Evolutionary conservation across 2,329 filamentous ascomycete genomes (phyloP).

Genomic region (Trichoderma gracile): DNA sequence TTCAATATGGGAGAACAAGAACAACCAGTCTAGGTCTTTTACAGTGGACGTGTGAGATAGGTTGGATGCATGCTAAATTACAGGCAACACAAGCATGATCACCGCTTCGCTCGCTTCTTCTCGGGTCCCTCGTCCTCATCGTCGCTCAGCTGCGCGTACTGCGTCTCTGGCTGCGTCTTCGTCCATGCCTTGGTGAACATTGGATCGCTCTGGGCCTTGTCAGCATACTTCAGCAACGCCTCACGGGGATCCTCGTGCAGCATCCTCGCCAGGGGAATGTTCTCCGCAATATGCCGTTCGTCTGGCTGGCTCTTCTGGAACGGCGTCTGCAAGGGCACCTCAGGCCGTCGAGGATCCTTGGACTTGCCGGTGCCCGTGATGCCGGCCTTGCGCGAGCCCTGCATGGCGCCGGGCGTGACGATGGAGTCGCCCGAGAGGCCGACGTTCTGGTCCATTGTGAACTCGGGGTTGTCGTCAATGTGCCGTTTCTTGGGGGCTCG

Average conservation of each 20-base stretch:
- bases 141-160: conserved; percentile 88
- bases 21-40: no score
- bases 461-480: conserved; percentile 85
- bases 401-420: conserved; percentile 64
- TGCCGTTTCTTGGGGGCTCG: conserved; percentile 93
- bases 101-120: conserved; percentile 62
- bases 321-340: conserved; percentile 80
- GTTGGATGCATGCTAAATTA: no score
- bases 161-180: conserved; percentile 84
- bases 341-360: conserved; percentile 78
- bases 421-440: conserved; percentile 84
- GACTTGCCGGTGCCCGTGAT: conserved; percentile 76
- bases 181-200: conserved; percentile 94
- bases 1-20: no score
- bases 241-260: conserved; percentile 94
- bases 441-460: conserved; percentile 79
- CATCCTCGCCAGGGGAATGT: conserved; percentile 88
- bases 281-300: conserved; percentile 82
- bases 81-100: conserved; percentile 30
- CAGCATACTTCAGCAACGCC: conserved; percentile 90
- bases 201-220: conserved; percentile 88
- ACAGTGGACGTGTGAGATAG: no score
- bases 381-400: conserved; percentile 59
- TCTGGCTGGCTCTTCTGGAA: conserved; percentile 91
- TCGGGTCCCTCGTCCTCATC: conserved; percentile 73